phyloP scores from a whole-genome alignment of 1,284 basidiomycete genomes.

The Cutaneotrichosporon curvatum region DNA sequence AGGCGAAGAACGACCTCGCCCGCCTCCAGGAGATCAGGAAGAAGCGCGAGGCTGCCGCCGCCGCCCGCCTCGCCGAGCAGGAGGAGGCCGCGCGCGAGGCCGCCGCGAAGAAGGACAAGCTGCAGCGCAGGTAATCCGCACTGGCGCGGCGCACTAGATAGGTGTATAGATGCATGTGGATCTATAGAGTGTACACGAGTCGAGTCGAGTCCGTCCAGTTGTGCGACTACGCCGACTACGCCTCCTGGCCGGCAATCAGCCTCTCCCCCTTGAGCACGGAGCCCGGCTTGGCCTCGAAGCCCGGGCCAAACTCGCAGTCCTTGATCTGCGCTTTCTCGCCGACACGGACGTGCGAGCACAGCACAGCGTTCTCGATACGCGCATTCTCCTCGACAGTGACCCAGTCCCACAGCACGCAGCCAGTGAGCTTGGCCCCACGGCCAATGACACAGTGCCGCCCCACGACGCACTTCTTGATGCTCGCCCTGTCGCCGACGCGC shows the following conservation, averaged over 20 bases:
- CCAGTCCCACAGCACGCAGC: constrained; percentile 85
- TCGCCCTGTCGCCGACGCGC: constrained; percentile 72
- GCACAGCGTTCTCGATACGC: constrained; percentile 80
- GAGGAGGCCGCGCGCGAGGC: constrained; percentile 50
- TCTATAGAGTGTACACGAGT: no score
- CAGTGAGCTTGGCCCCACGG: constrained; percentile 72
- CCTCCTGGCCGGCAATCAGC: constrained; percentile 48
- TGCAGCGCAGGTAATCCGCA: neutral
- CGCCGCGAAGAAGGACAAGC: constrained; percentile 37
- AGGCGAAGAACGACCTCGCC: constrained; percentile 78
- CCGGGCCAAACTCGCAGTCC: constrained; percentile 77
- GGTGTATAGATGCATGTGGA: no score
- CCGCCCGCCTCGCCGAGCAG: constrained; percentile 73
- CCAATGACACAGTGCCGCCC: constrained; percentile 85
- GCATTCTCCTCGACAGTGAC: constrained; percentile 65
- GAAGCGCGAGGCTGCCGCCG: constrained; percentile 75
- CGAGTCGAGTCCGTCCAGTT: no score
- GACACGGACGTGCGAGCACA: constrained; percentile 73
- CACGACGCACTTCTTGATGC: constrained; percentile 79
- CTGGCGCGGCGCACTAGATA: no score
- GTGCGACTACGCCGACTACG: no score
- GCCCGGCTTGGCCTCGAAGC: constrained; percentile 67
- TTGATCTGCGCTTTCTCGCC: constrained; percentile 71
- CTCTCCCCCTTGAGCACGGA: constrained; percentile 60
- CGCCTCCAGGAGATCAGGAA: constrained; percentile 77